Conservation (phyloP, 352 stramenopile genomes). For the Globisporangium nagaii region DNA sequence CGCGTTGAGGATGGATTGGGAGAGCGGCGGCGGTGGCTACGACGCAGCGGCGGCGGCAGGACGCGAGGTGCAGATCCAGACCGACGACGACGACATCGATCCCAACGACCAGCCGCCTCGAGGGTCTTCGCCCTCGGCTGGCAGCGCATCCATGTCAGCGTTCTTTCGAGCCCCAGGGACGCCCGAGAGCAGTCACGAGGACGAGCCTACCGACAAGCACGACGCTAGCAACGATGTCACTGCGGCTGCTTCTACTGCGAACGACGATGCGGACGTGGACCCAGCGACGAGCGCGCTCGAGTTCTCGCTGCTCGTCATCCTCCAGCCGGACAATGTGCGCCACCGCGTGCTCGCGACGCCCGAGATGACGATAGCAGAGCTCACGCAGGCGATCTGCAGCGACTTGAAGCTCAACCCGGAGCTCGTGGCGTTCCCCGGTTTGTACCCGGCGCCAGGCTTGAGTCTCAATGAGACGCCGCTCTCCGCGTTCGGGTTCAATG, state of each 20-base stretch:
- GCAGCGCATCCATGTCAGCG: slow-evolving; percentile 22
- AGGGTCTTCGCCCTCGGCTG: slow-evolving; percentile 4
- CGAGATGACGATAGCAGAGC: slow-evolving; percentile 36
- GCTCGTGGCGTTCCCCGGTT: slow-evolving; percentile 53
- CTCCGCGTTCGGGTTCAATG: slow-evolving; percentile 27
- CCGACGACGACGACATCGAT: slow-evolving; percentile 1
- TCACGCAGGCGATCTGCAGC: slow-evolving; percentile 51
- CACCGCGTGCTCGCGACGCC: slow-evolving; percentile 57
- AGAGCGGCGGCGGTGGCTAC: not conserved
- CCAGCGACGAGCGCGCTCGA: slow-evolving; percentile 10
- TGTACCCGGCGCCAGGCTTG: slow-evolving; percentile 27
- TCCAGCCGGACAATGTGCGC: slow-evolving; percentile 73
- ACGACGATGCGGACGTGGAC: not conserved
- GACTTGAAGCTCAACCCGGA: slow-evolving; percentile 57
- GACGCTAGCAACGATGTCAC: too few relatives aligned
- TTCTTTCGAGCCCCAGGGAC: slow-evolving; percentile 21
- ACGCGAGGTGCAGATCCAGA: slow-evolving; percentile 10
- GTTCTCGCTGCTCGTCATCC: slow-evolving; percentile 58
- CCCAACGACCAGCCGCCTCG: not conserved
- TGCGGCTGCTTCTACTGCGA: too few relatives aligned
- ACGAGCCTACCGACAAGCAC: not conserved
- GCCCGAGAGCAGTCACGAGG: not conserved
- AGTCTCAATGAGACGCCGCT: slow-evolving; percentile 33
- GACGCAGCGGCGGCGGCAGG: not conserved
- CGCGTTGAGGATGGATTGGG: not conserved